Base-by-base conservation (phyloP, 1,284 basidiomycete genomes). In the Veloboletus limbatus region DNA sequence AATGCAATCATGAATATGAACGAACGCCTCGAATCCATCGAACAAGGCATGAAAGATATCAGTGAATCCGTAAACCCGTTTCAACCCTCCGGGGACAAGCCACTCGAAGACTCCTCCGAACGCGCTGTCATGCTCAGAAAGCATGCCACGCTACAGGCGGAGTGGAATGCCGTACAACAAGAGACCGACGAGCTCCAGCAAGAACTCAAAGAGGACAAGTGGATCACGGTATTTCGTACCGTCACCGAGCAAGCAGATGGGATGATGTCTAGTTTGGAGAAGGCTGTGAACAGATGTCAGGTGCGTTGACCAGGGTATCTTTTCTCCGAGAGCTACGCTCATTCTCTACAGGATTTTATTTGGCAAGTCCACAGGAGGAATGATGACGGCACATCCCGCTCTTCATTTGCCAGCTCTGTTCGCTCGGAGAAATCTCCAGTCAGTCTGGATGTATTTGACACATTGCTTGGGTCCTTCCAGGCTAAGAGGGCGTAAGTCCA, bases 211-310 rank as follows among this genome's bases (percentile, higher is more conserved):
- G 96, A 97, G 67, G 94, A 97, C 67, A 94, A 92, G 61, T 97
- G 92, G 87, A 76, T 97, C 57, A 87, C 86, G 8, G 88, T 97
- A n/a, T 97, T 97, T 67, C 78, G 91, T 53, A 93, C 90, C 28
- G 92, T 93, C 33, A 88, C 86, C 11, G 85, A 90, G 52, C 94
- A 97, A 67, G 93, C 93, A 26, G 88, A 95, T 61, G 91, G 89
- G 22, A 96, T 98, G 93, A 95, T 98, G 92, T 82, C 85, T 22
- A 92, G 91, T 59, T 69, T 98, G 53, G 91, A 97, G 71, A 96
- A 93, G 65, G 89, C 88, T 7, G 82, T 95, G 36, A 83, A 83
- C 54, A 79, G 88, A 56, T 92, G 88, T 70, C 85, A 91, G 72
- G 85, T 86, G 57, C 43, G 77, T 68, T n/a, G 22, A 43, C 7